Percentiles rank a stretch among this genome's conserved stretches.
These are phyloP conservation scores for Aspergillus coremiiformis DNA, from an alignment of 495 filamentous ascomycete species.

Conservation along the genomic window DNA sequence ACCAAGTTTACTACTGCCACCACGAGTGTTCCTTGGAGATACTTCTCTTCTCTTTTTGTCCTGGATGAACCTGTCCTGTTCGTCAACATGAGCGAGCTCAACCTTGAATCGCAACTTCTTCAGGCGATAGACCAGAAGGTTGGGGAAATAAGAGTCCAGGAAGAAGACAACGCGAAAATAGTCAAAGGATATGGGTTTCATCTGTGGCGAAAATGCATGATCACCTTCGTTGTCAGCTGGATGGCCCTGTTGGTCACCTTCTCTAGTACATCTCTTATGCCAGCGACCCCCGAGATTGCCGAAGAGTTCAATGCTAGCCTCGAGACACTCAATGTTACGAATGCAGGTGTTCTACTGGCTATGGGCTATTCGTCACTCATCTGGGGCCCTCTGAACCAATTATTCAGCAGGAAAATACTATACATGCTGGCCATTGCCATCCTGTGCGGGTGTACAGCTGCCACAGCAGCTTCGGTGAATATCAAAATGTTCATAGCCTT, in stretches of 20 bases:
- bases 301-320: conserved; percentile 28
- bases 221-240: conserved; percentile 36
- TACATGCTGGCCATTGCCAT: conserved; percentile 35
- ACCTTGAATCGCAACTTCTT: conserved; percentile 9
- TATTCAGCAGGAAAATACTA: conserved; percentile 27
- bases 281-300: conserved; percentile 36
- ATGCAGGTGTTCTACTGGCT: conserved; percentile 46
- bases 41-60: no score
- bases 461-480: conserved; percentile 26
- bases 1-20: no score
- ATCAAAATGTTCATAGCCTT: conserved; percentile 36
- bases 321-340: conserved; percentile 35
- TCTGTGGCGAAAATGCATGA: conserved; percentile 36
- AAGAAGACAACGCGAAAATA: background rate
- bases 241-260: conserved; percentile 40
- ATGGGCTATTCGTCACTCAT: conserved; percentile 49
- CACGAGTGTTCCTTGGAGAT: no score
- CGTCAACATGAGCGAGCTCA: conserved; percentile 1
- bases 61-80: no score
- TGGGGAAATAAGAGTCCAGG: conserved; percentile 5
- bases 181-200: conserved; percentile 21
- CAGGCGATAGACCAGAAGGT: conserved; percentile 13
- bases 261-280: conserved; percentile 34
- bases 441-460: conserved; percentile 29
- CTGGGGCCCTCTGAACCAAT: conserved; percentile 40